Conservation (phyloP, 495 filamentous ascomycete species). For the Margaritispora aquatica region DNA sequence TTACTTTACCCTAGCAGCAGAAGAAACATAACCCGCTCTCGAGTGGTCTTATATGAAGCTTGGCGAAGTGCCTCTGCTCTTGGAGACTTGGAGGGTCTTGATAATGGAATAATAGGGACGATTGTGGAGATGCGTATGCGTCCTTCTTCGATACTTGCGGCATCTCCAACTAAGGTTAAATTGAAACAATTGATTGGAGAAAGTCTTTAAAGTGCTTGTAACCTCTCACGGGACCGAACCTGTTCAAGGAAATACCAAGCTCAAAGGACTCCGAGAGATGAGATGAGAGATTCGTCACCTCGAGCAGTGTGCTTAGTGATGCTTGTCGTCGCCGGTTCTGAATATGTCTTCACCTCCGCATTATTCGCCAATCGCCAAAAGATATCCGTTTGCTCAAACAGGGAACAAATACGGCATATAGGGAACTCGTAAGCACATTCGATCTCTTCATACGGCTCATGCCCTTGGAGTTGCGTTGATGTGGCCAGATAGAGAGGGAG, state of each 20-base stretch:
- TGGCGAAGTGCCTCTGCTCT: background rate
- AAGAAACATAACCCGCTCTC: background rate
- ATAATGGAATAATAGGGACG: no score
- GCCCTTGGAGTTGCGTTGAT: background rate
- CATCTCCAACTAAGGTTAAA: background rate
- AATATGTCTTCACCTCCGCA: background rate
- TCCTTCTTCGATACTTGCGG: background rate
- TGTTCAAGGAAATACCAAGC: background rate
- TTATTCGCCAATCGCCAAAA: background rate
- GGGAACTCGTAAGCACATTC: background rate
- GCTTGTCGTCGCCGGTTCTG: background rate
- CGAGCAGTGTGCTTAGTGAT: background rate
- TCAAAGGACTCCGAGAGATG: background rate
- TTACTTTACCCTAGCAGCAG: background rate
- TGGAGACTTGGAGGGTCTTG: background rate
- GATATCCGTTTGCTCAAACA: background rate
- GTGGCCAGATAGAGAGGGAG: no score
- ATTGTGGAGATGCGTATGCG: background rate
- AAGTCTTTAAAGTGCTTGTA: background rate
- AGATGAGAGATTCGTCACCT: background rate
- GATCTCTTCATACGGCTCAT: background rate
- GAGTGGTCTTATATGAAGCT: background rate
- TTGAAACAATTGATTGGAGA: background rate
- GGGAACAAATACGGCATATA: background rate
- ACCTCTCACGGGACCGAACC: background rate